Evolutionary conservation across 176 grass and related monocot genomes (phyloP), one percentile per base, ranked within the genome.

Genomic region (Musa troglodytarum): DNA sequence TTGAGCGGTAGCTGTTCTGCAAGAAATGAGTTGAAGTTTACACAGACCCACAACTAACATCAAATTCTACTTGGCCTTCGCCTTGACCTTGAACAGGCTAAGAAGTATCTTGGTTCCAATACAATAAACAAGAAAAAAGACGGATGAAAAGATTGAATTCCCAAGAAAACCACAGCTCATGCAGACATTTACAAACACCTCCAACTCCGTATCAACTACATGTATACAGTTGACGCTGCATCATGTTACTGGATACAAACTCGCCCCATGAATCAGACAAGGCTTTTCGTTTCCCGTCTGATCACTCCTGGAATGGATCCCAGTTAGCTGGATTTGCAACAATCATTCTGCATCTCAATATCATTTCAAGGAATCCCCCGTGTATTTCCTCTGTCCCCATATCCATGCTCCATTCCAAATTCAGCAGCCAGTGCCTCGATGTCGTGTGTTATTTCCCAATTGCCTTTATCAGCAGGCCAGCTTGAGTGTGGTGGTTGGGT

Each of bases 401-500:
- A 80, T 26, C 56, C 69, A 65, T 65, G 69, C 23, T 80, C 55
- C 78, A 82, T 77, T 9, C 79, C 78, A 61, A 86, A 88, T 73
- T 98, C 90, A 34, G 68, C 73, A 53, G 73, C 28, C 2, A 93
- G 58, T 9, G 81, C 79, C 57, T 83, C 87, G 3, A 81, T 75
- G 14, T 91, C 88, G 54, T 80, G 53, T 28, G 78, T 73, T 73
- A 80, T 80, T 52, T 80, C 78, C 56, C 65, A 69, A 8, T 55
- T 53, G 12, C 49, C 69, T 50, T 80, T 80, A 22, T 80, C 43
- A 15, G 49, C 14, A 2, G 13, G 54, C 78, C 54, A 73, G 43
- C 21, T 63, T 17, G 22, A 49, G 22, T 29, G 69, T 28, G 78
- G 49, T 26, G 78, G 78, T 53, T 73, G 56, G 13, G 49, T 57